Conservation (phyloP, 768 basidiomycete species). For the Krasilnikovozyma curviuscula region DNA sequence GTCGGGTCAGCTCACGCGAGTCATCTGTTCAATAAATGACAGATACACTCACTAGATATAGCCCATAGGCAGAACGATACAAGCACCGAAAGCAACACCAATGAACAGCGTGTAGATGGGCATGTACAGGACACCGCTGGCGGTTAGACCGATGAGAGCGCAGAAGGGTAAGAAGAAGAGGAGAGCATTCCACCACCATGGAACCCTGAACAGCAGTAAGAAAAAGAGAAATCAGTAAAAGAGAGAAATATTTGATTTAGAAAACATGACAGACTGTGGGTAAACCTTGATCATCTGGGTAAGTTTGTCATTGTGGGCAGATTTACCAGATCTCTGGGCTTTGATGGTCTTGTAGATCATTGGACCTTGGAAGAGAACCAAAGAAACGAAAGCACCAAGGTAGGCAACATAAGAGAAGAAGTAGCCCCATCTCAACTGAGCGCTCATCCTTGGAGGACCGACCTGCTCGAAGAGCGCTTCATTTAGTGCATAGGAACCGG, state of each 20-base stretch:
- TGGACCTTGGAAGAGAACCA: conserved; percentile 1
- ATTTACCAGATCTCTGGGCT: background rate
- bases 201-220: too few species aligned
- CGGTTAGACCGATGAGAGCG: background rate
- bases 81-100: background rate
- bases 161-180: background rate
- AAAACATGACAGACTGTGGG: too few species aligned
- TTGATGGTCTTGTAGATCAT: background rate
- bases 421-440: background rate
- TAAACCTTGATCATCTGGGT: background rate
- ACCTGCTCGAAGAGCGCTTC: background rate
- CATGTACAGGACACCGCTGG: background rate
- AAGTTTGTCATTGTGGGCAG: background rate
- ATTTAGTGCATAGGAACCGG: background rate
- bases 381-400: background rate
- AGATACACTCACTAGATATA: background rate
- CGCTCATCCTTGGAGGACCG: background rate
- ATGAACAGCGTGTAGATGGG: background rate
- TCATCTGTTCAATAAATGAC: background rate
- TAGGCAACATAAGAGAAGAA: background rate
- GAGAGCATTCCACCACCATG: background rate
- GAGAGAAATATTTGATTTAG: too few species aligned
- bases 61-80: background rate
- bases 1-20: too few species aligned
- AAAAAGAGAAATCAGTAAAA: too few species aligned